Percentiles rank a stretch among this genome's conserved stretches.
Conservation (phyloP, 2,329 filamentous ascomycete genomes). For the Phaeosphaeriaceae sp. region DNA sequence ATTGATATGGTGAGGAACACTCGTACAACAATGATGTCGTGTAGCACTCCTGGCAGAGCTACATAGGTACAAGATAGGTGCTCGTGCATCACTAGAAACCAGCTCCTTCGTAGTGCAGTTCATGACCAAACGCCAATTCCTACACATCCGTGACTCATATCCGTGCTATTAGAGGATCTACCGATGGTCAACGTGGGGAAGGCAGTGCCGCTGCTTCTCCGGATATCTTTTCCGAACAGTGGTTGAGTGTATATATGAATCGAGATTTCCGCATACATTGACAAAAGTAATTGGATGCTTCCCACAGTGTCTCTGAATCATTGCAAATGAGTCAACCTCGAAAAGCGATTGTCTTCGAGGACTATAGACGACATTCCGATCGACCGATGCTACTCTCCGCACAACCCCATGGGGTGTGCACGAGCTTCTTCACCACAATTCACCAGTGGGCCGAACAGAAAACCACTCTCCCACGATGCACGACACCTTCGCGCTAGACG, state of each 20-base stretch:
- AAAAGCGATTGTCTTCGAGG: neutral
- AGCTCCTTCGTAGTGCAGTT: no score
- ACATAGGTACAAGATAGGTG: no score
- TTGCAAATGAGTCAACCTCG: neutral
- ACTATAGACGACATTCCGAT: slow-evolving; percentile 13
- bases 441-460: slow-evolving; percentile 1
- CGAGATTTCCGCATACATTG: neutral
- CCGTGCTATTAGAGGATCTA: no score
- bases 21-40: no score
- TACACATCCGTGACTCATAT: no score
- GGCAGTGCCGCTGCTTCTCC: neutral
- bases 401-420: slow-evolving; percentile 24
- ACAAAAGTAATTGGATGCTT: neutral
- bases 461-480: slow-evolving; percentile 4
- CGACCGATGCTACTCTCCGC: slow-evolving; percentile 10
- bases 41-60: no score
- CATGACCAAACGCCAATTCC: no score
- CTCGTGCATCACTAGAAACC: no score
- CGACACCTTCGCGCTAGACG: neutral
- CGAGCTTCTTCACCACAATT: slow-evolving; percentile 9
- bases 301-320: neutral
- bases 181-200: no score
- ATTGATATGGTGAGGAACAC: no score
- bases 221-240: slow-evolving; percentile 2
- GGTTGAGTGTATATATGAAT: neutral